These are phyloP conservation scores for Perkinsus marinus DNA, from an alignment of 169 alveolate species.

Conservation along the genomic window DNA sequence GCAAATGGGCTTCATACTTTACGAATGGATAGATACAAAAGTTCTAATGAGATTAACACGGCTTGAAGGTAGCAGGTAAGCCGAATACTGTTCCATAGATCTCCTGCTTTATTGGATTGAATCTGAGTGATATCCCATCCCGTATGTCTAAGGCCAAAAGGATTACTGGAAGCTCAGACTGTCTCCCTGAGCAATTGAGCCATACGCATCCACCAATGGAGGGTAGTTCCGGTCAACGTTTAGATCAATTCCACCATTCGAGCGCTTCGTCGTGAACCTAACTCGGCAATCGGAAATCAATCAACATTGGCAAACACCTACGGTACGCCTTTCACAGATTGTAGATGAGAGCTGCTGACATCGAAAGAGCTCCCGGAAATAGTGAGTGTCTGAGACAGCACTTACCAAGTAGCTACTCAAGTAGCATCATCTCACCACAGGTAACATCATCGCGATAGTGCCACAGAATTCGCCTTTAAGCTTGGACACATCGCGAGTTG, in stretches of 20 bases:
- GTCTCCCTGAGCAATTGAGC: too few relatives aligned
- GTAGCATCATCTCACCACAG: background rate
- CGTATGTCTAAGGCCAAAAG: background rate
- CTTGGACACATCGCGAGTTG: background rate
- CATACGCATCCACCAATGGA: too few relatives aligned
- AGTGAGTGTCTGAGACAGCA: background rate
- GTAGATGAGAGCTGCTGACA: background rate
- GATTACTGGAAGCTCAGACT: background rate
- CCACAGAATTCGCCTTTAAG: background rate
- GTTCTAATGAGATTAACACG: background rate
- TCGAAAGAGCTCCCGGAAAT: background rate
- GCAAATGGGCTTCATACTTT: background rate
- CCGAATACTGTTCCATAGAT: background rate
- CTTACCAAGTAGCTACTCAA: background rate
- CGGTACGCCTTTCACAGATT: too few relatives aligned
- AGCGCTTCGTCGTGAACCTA: too few relatives aligned
- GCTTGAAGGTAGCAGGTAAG: background rate
- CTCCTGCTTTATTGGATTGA: background rate
- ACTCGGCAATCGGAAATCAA: too few relatives aligned
- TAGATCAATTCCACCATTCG: too few relatives aligned
- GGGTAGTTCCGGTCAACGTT: too few relatives aligned
- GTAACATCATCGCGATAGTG: background rate
- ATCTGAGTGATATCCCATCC: background rate
- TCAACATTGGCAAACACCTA: too few relatives aligned
- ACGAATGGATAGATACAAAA: background rate